Base-by-base conservation (phyloP, 352 stramenopile genomes). In the Blastocystis sp. region DNA sequence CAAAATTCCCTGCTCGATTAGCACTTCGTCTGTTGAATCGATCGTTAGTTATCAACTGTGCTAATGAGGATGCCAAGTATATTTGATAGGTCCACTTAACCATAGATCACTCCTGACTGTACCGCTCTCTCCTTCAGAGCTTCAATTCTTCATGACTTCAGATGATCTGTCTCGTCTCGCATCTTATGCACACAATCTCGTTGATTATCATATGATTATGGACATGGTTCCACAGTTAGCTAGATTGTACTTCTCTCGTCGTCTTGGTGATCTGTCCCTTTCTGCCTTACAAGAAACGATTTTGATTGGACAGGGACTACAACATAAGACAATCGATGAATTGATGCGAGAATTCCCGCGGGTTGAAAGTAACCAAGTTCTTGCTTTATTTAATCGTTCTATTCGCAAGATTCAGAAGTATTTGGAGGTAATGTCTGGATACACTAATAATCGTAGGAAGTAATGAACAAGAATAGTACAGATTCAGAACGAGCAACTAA, bases 171-270 rank as follows among this genome's bases (percentile, higher is more conserved):
- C 98, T 90, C 94, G 96, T 21, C 92, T 99, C 61, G 95, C 98
- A 88, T 93, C 96, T 9, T 99, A 99, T 90, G 92, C 95, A 49
- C 94, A 97, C 88, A 98, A 99, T 89, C 91, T 99, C 71, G 97
- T 97, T 78, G 97, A 99, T 91, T 97, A 99, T 91, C 97, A 99
- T 91, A 94, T 99, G 88, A 96, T 99, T 69, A 94, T 96, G 24
- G 97, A 99, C 90, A 90, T 99, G 35, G 89, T 99, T 52, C 95
- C 96, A 46, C 93, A 91, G 42, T 89, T 99, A 21, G 92, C 94
- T 49, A 91, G 93, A n/a, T 88, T 99, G 4, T 98, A 97, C 89
- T 99, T 99, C 89, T 90, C 96, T 56, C 91, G 95, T 75, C 92
- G 95, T 16, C 92, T 99, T 75, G 94, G 94, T 39, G 86, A 91